phyloP scores from a whole-genome alignment of 2,329 filamentous ascomycete genomes.

The Talaromyces islandicus region DNA sequence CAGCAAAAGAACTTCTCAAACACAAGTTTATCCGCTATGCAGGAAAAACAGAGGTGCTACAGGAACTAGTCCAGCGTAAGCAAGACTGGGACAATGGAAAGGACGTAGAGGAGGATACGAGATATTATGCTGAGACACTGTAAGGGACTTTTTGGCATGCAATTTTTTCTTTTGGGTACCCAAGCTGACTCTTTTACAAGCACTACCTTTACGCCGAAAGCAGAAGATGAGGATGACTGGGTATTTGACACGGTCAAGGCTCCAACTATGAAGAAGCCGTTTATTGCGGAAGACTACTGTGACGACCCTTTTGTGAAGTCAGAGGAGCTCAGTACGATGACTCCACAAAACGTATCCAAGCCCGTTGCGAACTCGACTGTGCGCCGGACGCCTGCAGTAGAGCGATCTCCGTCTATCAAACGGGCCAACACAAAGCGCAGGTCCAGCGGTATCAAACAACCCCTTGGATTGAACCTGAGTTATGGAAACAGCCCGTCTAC shows the following conservation, averaged over 20 bases:
- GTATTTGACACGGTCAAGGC: constrained; percentile 89
- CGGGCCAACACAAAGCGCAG: constrained; percentile 35
- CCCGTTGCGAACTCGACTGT: constrained; percentile 57
- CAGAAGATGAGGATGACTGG: constrained; percentile 83
- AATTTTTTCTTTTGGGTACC: background rate
- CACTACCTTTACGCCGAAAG: constrained; percentile 58
- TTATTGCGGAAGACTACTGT: constrained; percentile 28
- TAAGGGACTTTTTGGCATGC: constrained; percentile 27
- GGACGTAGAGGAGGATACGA: constrained; percentile 62
- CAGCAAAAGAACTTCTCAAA: constrained; percentile 77
- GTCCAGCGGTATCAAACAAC: constrained; percentile 59
- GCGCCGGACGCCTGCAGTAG: constrained; percentile 41
- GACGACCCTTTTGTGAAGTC: constrained; percentile 35
- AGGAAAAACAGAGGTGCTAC: constrained; percentile 79
- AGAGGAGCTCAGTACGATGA: constrained; percentile 32
- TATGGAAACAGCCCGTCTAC: constrained; percentile 93
- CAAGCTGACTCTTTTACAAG: constrained; percentile 26
- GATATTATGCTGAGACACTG: constrained; percentile 92
- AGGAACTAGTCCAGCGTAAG: constrained; percentile 75
- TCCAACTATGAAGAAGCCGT: constrained; percentile 41
- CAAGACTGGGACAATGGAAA: constrained; percentile 75
- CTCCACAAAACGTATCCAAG: constrained; percentile 41
- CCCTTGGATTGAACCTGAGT: constrained; percentile 80
- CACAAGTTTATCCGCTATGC: constrained; percentile 85
- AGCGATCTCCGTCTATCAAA: constrained; percentile 36